Evolutionary conservation across 2,329 filamentous ascomycete species (phyloP), one percentile per base, ranked within the genome.

Genomic region (Aureobasidium melanogenum): DNA sequence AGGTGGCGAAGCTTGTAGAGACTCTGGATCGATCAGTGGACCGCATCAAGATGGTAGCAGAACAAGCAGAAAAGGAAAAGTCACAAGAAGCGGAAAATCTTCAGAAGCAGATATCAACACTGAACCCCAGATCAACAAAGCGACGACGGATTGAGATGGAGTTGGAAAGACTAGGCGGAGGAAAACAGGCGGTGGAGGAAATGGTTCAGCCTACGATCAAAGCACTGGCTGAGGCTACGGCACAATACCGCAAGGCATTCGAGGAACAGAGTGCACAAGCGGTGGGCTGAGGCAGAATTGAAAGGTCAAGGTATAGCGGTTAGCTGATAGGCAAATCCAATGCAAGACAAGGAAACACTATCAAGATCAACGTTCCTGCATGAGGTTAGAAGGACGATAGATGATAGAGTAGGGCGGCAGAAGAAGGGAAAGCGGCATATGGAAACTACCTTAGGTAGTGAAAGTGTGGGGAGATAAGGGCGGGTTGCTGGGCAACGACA

Each of bases 1-100:
- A 99, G 74, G 81, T 97, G 15, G 85, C 86, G 7, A 91, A 89
- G 64, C 81, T 97, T 50, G 86, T 88, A 8, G 89, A 96, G 71
- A 93, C 91, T 10, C 80, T 99, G 15, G 83, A 84, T 63, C 84
- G 88, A 63, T 93, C 91, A 0, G 79, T 86, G 61, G 84, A 88
- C 63, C 85, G 94, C 28, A 93, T 97, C 72, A 83, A 88, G 62
- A 86, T 87, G 17, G 89, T 97, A 1, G 89, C 88, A 0, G 82
- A 84, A 15, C 87, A 90, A 67, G 94, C 94, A 0, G 92, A 97
- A 69, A 79, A 78, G 60, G 88, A 89, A 64, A 82, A 89, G 32
- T 79, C 86, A 56, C 79, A 81, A n/a, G 79, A 84, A 58, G 83
- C 95, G 17, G 82, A 84, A 44, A 80, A 79, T 56, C 77, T 85